phyloP scores from a whole-genome alignment of 768 basidiomycete species.

The Albatrellus ellisii region DNA sequence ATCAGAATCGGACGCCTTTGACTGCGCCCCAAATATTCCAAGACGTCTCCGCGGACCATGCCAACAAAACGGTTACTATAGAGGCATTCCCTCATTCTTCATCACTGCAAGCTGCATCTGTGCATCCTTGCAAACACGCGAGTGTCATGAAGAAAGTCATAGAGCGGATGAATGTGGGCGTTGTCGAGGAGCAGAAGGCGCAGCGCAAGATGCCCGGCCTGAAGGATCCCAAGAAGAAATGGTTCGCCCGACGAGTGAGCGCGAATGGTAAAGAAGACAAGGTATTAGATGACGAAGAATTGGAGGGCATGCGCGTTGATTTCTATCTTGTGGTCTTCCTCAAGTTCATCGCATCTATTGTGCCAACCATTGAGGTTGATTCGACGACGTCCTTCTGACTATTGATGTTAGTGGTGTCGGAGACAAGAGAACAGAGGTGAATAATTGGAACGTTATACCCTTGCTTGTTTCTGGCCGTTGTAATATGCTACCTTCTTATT shows the following conservation, averaged over 20 bases:
- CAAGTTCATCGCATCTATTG: slow-evolving; percentile 97
- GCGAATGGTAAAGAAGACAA: slow-evolving; percentile 43
- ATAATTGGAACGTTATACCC: slow-evolving; percentile 2
- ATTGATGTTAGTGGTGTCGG: neutral
- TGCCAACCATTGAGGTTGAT: slow-evolving; percentile 97
- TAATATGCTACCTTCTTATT: no score
- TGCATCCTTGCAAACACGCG: slow-evolving; percentile 97
- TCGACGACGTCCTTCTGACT: slow-evolving; percentile 51
- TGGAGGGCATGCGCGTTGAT: slow-evolving; percentile 91
- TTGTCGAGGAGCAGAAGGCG: slow-evolving; percentile 71
- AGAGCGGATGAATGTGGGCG: slow-evolving; percentile 90
- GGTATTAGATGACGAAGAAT: slow-evolving; percentile 47
- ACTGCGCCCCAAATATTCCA: slow-evolving; percentile 90
- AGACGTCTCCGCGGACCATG: slow-evolving; percentile 95
- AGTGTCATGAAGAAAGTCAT: slow-evolving; percentile 99
- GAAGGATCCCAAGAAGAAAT: slow-evolving; percentile 59
- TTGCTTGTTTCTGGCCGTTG: neutral
- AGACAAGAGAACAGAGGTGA: neutral
- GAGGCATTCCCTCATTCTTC: slow-evolving; percentile 94
- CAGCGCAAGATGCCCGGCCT: slow-evolving; percentile 33
- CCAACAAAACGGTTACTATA: slow-evolving; percentile 97
- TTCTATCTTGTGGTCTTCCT: slow-evolving; percentile 98
- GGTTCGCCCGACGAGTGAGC: slow-evolving; percentile 65
- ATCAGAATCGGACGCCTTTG: slow-evolving; percentile 76
- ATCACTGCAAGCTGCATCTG: slow-evolving; percentile 77